phyloP scores from a whole-genome alignment of 2,329 filamentous ascomycete species.

The Allantophomopsis lycopodina region DNA sequence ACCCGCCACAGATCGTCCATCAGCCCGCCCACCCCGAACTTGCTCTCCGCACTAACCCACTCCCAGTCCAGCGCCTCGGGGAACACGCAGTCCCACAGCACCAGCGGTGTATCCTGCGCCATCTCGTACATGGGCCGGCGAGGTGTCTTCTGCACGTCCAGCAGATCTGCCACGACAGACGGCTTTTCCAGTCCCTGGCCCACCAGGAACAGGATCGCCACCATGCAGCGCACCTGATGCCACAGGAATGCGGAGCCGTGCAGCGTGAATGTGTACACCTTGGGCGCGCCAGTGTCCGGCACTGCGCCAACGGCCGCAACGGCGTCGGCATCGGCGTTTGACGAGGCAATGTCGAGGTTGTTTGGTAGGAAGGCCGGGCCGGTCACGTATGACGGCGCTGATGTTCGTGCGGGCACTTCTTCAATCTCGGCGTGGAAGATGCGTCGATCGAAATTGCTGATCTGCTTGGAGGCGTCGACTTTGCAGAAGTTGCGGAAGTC shows the following conservation, averaged over 20 bases:
- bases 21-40: constrained; percentile 51
- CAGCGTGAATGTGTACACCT: constrained; percentile 79
- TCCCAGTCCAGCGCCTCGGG: constrained; percentile 69
- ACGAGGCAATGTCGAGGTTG: constrained; percentile 6
- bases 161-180: constrained; percentile 55
- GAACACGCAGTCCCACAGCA: constrained; percentile 94
- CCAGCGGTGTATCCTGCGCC: constrained; percentile 78
- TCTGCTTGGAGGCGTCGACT: constrained; percentile 79
- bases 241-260: constrained; percentile 89
- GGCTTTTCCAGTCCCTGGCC: constrained; percentile 77
- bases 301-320: background rate
- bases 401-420: constrained; percentile 41
- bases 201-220: constrained; percentile 82
- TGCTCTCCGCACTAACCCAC: constrained; percentile 57
- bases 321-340: background rate
- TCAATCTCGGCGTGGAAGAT: constrained; percentile 75
- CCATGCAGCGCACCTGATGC: constrained; percentile 96
- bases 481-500: constrained; percentile 98
- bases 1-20: constrained; percentile 67
- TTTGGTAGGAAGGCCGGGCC: constrained; percentile 27
- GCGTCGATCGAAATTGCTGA: constrained; percentile 65
- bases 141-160: constrained; percentile 60
- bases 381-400: constrained; percentile 41
- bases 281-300: constrained; percentile 21
- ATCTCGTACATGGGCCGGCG: constrained; percentile 79